Evolutionary conservation across 2,329 filamentous ascomycete genomes (phyloP).

Genomic region (Fusarium sp.): DNA sequence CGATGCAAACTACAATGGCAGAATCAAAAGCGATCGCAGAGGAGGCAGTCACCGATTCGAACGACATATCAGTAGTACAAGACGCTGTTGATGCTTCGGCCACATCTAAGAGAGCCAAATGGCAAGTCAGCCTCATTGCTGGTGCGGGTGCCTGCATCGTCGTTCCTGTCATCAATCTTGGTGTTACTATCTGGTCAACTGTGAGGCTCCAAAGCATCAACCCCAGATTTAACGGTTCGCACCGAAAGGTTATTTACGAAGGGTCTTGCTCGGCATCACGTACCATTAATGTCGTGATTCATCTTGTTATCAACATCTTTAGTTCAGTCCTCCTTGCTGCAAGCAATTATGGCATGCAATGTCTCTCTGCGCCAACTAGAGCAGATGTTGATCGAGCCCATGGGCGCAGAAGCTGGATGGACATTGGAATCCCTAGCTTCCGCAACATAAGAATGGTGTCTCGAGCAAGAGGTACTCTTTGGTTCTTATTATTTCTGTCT

Average conservation of each 20-base stretch:
- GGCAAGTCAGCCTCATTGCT: background rate
- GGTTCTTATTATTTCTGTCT: accelerated
- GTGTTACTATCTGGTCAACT: background rate
- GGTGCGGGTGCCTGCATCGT: background rate
- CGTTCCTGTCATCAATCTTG: background rate
- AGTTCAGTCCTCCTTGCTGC: background rate
- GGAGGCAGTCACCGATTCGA: too few species aligned
- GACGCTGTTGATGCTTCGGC: too few species aligned
- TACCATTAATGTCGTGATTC: background rate
- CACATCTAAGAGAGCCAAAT: background rate
- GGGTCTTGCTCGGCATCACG: background rate
- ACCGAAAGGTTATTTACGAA: too few species aligned
- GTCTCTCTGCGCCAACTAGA: background rate
- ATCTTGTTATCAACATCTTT: background rate
- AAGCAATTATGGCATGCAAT: background rate
- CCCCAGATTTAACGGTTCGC: too few species aligned
- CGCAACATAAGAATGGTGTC: background rate
- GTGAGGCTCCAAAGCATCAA: too few species aligned
- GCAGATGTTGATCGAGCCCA: background rate
- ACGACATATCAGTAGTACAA: too few species aligned
- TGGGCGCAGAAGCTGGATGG: background rate
- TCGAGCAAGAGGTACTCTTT: accelerated
- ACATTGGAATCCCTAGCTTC: background rate
- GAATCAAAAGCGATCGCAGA: too few species aligned
- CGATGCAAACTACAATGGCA: too few species aligned